These are phyloP conservation scores for Paecilomyces sp. DNA, from an alignment of 2,329 filamentous ascomycete species.

Conservation along the genomic window DNA sequence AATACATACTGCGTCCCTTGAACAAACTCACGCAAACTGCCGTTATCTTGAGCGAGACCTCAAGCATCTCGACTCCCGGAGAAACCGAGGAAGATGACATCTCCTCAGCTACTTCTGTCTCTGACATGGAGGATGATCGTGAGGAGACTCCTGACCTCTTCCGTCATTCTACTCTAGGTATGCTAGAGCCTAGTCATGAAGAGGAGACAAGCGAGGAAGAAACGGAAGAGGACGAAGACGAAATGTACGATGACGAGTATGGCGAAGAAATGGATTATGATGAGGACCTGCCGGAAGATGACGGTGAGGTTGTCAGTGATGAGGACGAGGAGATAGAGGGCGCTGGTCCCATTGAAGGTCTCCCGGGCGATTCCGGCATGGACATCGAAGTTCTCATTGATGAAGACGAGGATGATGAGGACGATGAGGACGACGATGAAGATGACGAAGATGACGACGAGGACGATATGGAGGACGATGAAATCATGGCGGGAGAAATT, in stretches of 20 bases:
- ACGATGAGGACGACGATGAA: constrained; percentile 54
- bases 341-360: constrained; percentile 65
- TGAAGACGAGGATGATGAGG: constrained; percentile 55
- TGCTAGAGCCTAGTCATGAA: constrained; percentile 78
- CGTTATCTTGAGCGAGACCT: constrained; percentile 73
- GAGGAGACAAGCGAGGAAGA: constrained; percentile 71
- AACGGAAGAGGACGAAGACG: constrained; percentile 63
- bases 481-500: constrained; percentile 47
- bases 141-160: constrained; percentile 97
- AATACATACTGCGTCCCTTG: constrained; percentile 87
- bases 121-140: constrained; percentile 75
- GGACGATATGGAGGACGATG: constrained; percentile 53
- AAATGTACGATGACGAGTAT: constrained; percentile 89
- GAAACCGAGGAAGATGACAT: constrained; percentile 81
- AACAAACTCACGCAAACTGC: constrained; percentile 82
- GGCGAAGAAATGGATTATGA: constrained; percentile 90
- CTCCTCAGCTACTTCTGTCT: constrained; percentile 78
- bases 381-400: constrained; percentile 88
- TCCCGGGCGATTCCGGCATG: constrained; percentile 54
- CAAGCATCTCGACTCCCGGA: constrained; percentile 62
- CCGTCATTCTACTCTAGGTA: constrained; percentile 89
- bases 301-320: constrained; percentile 82
- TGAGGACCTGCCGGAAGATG: constrained; percentile 69
- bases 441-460: constrained; percentile 51
- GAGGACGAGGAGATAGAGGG: constrained; percentile 75